Evolutionary conservation across 163 green algal species (phyloP).

Genomic region (Scenedesmus sp.): DNA sequence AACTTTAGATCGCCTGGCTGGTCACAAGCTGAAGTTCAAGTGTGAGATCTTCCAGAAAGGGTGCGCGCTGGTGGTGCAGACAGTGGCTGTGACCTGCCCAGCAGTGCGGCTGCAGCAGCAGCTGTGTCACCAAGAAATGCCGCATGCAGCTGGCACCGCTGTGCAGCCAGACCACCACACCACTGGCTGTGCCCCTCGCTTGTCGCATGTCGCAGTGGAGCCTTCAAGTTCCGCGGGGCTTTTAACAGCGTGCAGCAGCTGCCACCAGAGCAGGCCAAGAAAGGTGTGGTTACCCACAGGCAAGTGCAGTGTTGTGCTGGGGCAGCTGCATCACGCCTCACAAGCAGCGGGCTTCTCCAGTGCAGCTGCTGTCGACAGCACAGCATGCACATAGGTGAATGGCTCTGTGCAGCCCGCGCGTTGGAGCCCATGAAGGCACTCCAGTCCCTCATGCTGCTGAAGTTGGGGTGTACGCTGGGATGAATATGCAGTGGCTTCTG

Average conservation of each 20-base stretch:
- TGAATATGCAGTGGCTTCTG: not conserved
- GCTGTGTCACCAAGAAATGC: not conserved
- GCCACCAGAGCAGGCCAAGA: constrained; percentile 61
- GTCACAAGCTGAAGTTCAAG: constrained; percentile 79
- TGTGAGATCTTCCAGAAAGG: constrained; percentile 82
- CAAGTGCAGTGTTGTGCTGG: not conserved
- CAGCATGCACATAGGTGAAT: too few species aligned
- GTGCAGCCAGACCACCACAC: not conserved
- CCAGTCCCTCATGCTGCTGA: not conserved
- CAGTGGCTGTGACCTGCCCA: not conserved
- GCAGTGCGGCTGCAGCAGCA: not conserved
- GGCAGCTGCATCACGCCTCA: not conserved
- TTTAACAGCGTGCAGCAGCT: constrained; percentile 83
- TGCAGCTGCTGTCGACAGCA: not conserved
- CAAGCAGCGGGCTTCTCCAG: not conserved
- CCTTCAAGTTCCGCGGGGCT: constrained; percentile 83
- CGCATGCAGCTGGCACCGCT: not conserved
- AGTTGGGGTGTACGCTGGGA: not conserved
- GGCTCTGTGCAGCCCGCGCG: too few species aligned
- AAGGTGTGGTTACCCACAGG: constrained; percentile 85
- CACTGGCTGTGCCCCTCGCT: not conserved
- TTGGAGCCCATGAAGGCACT: not conserved
- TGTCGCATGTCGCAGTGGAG: constrained; percentile 60
- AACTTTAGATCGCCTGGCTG: constrained; percentile 65
- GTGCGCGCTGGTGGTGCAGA: constrained; percentile 39